These are phyloP conservation scores for Theobroma grandiflorum DNA, from an alignment of 441 rosid genomes.

Conservation along the genomic window DNA sequence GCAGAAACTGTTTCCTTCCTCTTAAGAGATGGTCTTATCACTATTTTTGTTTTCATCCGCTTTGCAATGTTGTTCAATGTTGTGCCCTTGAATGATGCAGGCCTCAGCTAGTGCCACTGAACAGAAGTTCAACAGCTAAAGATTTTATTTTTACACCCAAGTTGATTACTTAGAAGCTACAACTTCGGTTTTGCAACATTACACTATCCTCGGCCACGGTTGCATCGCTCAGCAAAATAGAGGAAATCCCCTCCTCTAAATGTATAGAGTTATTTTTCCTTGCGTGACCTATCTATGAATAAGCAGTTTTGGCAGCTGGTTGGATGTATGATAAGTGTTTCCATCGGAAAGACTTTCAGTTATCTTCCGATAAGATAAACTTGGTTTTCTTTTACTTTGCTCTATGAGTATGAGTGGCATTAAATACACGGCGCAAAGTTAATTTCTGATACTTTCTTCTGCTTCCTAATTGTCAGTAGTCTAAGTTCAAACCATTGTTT, in stretches of 20 bases:
- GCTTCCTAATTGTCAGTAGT: conserved; percentile 23
- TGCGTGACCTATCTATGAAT: conserved; percentile 45
- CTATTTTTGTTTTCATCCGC: neutral
- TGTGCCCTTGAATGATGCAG: conserved; percentile 50
- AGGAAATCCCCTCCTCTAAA: conserved; percentile 36
- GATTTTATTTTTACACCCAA: conserved; percentile 12
- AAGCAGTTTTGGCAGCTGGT: conserved; percentile 46
- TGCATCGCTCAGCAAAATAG: conserved; percentile 33
- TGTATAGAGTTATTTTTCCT: conserved; percentile 54
- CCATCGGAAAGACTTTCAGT: conserved; percentile 21
- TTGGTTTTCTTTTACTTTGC: conserved; percentile 36
- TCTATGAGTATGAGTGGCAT: conserved; percentile 25
- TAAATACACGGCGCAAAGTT: conserved; percentile 21
- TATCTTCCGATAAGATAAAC: conserved; percentile 38
- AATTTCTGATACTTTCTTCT: conserved; percentile 20
- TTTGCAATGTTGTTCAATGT: conserved; percentile 1
- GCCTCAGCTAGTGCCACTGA: conserved; percentile 77
- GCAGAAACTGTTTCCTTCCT: neutral
- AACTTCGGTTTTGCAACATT: conserved; percentile 35
- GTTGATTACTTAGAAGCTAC: conserved; percentile 26
- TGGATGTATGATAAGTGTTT: conserved; percentile 19
- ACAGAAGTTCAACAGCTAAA: conserved; percentile 63
- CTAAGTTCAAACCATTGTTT: conserved; percentile 7
- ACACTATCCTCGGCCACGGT: neutral
- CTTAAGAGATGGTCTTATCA: neutral